phyloP scores from a whole-genome alignment of 768 basidiomycete species.

The Artomyces pyxidatus region DNA sequence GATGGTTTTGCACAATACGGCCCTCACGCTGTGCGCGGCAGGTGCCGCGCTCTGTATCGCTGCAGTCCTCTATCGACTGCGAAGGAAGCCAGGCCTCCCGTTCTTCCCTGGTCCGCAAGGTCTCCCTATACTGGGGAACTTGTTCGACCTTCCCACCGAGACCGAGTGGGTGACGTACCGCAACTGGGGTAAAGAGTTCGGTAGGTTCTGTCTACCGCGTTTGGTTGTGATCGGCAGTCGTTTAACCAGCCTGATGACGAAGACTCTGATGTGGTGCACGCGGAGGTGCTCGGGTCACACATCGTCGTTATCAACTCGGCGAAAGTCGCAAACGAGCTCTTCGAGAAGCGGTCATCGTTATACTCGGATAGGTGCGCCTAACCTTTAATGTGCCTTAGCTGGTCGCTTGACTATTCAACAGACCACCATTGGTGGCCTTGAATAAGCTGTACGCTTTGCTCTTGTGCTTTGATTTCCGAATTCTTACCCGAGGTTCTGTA shows the following conservation, averaged over 20 bases:
- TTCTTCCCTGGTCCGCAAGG: conserved; percentile 14
- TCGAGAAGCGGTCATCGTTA: conserved; percentile 4
- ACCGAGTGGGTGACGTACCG: conserved; percentile 10
- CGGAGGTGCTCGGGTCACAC: not conserved
- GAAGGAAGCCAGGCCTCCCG: no score
- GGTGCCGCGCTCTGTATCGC: no score
- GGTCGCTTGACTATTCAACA: not conserved
- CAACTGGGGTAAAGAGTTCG: conserved; percentile 14
- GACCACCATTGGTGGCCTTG: not conserved
- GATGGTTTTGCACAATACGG: no score
- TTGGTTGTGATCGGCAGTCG: not conserved
- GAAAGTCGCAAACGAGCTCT: conserved; percentile 5
- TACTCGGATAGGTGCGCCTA: conserved; percentile 3
- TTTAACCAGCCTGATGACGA: not conserved
- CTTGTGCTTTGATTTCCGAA: not conserved
- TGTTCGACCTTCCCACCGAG: conserved; percentile 10
- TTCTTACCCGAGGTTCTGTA: not conserved
- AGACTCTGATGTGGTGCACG: conserved; percentile 1
- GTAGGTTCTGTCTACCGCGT: no score
- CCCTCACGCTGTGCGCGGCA: no score
- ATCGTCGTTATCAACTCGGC: conserved; percentile 29
- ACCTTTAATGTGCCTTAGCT: not conserved
- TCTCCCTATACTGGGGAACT: conserved; percentile 12
- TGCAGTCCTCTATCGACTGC: no score
- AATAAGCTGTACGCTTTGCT: not conserved